Base-by-base conservation (phyloP, 148 eudicot genomes). In the Rhododendron williamsianum region DNA sequence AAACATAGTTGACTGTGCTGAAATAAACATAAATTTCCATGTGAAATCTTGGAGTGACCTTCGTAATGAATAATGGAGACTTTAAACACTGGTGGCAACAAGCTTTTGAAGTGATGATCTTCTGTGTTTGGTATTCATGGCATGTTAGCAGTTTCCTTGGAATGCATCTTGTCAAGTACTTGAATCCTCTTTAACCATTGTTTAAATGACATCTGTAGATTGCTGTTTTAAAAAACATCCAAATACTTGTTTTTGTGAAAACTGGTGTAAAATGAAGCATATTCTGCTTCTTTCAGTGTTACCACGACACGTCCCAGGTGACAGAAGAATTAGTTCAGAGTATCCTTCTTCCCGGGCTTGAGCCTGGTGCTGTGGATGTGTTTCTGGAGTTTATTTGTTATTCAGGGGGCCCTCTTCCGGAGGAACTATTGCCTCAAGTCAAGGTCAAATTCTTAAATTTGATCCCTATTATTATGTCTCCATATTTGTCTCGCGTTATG, bases 331-430 rank as follows among this genome's bases (percentile, higher is more conserved):
- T 97, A 87, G 98, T 96, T 60, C 89, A 94, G 86, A 88, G 86
- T 54, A 95, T 97, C 85, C 98, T 97, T 90, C 94, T 88, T 69
- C 99, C 99, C 13, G 99, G 99, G 72, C 98, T 97, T 74, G 90
- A 95, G 71, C 98, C 98, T 81, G 99, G 99, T 87, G 99, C 99
- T 85, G 98, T 87, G 4, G 99, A 95, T 79, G 99, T 97, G 52
- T 97, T 97, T 90, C 96, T 97, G 33, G 99, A 97, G 92, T 97
- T 97, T 87, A 95, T 97, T 82, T 97, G 99, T 85, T 97, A 97
- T 87, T 97, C 99, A 2, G 96, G 88, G 1, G 99, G 99, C 41
- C 98, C 99, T 80, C 98, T 97, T 85, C 99, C 99, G 1, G 99
- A 95, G 90, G 98, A 97, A 76, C 90, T 97, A 82, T 89, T 97